phyloP scores from a whole-genome alignment of 2,329 filamentous ascomycete species.

The Scedosporium dehoogii region DNA sequence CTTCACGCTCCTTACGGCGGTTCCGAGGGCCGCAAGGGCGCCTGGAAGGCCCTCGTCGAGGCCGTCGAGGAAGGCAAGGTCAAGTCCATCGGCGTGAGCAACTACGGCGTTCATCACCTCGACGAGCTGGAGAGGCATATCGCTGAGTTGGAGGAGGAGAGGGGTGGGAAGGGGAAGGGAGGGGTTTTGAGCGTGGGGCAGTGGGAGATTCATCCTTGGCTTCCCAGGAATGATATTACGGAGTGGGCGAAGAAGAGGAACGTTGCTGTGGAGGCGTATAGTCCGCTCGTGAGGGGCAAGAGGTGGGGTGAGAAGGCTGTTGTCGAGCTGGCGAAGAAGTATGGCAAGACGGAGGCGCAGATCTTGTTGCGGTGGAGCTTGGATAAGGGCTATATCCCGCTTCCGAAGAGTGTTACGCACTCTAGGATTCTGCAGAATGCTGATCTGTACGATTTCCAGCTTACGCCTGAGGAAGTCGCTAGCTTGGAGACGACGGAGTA shows the following conservation, averaged over 20 bases:
- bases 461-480: slow-evolving; percentile 42
- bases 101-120: slow-evolving; percentile 55
- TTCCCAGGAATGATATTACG: slow-evolving; percentile 67
- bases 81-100: slow-evolving; percentile 52
- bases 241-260: slow-evolving; percentile 60
- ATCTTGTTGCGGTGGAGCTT: slow-evolving; percentile 72
- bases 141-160: slow-evolving; percentile 49
- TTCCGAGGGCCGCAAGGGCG: slow-evolving; percentile 41
- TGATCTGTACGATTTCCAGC: slow-evolving; percentile 43
- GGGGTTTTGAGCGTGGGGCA: slow-evolving; percentile 76
- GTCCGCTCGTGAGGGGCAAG: slow-evolving; percentile 53
- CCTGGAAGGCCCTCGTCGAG: slow-evolving; percentile 56
- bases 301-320: slow-evolving; percentile 61
- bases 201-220: slow-evolving; percentile 86
- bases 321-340: slow-evolving; percentile 56
- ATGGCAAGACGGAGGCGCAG: slow-evolving; percentile 66
- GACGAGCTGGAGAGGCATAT: slow-evolving; percentile 51
- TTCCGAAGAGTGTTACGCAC: slow-evolving; percentile 64
- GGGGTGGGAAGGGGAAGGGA: slow-evolving; percentile 49
- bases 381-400: slow-evolving; percentile 64
- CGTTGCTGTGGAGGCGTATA: slow-evolving; percentile 55
- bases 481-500: slow-evolving; percentile 41
- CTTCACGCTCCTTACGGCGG: slow-evolving; percentile 54
- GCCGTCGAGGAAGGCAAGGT: slow-evolving; percentile 51
- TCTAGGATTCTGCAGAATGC: slow-evolving; percentile 57